A percentile compares a stretch with the other conserved stretches of the same genome.
Evolutionary conservation across 2,329 filamentous ascomycete species (phyloP).

Genomic region (Pseudogymnoascus sp.): DNA sequence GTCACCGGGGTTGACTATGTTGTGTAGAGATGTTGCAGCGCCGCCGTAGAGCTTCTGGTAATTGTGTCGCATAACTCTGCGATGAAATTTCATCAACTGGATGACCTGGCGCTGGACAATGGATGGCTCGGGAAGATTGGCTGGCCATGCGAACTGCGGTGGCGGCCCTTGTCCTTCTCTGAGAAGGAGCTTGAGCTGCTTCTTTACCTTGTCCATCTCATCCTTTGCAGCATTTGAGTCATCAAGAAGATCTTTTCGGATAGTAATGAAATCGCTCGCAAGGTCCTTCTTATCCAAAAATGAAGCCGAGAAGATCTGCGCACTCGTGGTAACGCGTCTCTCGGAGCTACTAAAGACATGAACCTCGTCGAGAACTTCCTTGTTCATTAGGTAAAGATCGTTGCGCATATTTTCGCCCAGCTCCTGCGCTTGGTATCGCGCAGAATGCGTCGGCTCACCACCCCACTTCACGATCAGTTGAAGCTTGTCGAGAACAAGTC

Average conservation of each 20-base stretch:
- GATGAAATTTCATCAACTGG: conserved; percentile 95
- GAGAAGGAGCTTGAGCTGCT: conserved; percentile 90
- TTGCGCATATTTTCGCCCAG: conserved; percentile 93
- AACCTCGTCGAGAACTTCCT: conserved; percentile 85
- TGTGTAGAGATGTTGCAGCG: conserved; percentile 54
- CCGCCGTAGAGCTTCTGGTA: conserved; percentile 69
- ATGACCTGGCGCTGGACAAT: conserved; percentile 88
- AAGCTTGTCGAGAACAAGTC: conserved; percentile 86
- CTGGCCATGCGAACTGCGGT: conserved; percentile 95
- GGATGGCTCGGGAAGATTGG: conserved; percentile 88
- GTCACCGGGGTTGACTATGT: conserved; percentile 44
- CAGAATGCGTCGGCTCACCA: conserved; percentile 94
- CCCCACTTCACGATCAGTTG: conserved; percentile 99
- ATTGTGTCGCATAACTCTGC: conserved; percentile 90
- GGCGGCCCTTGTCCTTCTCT: conserved; percentile 90
- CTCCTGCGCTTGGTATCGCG: conserved; percentile 91
- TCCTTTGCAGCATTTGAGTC: conserved; percentile 98
- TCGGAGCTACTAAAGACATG: conserved; percentile 95
- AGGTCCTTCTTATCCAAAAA: conserved; percentile 85
- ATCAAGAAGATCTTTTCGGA: conserved; percentile 90
- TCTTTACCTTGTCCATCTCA: conserved; percentile 99
- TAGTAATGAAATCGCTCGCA: conserved; percentile 74
- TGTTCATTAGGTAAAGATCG: conserved; percentile 85
- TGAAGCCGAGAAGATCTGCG: conserved; percentile 87
- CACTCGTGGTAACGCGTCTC: conserved; percentile 85